Evolutionary conservation across 768 basidiomycete genomes (phyloP).

Genomic region (Leucosporidium yakuticum): DNA sequence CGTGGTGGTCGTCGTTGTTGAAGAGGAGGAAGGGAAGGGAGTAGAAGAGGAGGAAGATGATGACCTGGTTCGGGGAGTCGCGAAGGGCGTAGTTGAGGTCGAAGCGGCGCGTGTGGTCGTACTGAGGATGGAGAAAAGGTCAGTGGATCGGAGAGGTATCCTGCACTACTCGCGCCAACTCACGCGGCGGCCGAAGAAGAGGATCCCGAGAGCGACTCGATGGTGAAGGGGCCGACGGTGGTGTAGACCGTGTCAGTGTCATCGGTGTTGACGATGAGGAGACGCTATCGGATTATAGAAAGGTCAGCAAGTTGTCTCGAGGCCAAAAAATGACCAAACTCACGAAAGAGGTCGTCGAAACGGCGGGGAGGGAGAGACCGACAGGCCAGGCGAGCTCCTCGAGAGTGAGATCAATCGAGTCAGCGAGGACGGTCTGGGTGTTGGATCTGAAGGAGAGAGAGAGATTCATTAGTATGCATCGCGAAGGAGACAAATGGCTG

Average conservation of each 20-base stretch:
- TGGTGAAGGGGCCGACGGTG: constrained; percentile 13
- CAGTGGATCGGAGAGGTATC: background rate
- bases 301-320: background rate
- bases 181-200: background rate
- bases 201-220: constrained; percentile 14
- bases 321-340: background rate
- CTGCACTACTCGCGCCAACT: background rate
- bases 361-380: background rate
- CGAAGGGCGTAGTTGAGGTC: background rate
- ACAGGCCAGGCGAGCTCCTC: constrained; percentile 10
- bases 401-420: constrained; percentile 12
- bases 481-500: no score
- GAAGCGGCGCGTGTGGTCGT: constrained; percentile 11
- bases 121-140: constrained; percentile 2
- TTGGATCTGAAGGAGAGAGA: background rate
- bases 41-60: background rate
- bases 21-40: background rate
- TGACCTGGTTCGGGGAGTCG: constrained; percentile 17
- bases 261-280: constrained; percentile 27
- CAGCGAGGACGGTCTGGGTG: constrained; percentile 10
- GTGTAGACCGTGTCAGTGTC: constrained; percentile 17
- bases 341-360: constrained; percentile 11
- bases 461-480: background rate
- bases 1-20: background rate
- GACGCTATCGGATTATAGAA: background rate